These are phyloP conservation scores for Clavispora carvajalis DNA, from an alignment of 805 yeast species.

Conservation along the genomic window DNA sequence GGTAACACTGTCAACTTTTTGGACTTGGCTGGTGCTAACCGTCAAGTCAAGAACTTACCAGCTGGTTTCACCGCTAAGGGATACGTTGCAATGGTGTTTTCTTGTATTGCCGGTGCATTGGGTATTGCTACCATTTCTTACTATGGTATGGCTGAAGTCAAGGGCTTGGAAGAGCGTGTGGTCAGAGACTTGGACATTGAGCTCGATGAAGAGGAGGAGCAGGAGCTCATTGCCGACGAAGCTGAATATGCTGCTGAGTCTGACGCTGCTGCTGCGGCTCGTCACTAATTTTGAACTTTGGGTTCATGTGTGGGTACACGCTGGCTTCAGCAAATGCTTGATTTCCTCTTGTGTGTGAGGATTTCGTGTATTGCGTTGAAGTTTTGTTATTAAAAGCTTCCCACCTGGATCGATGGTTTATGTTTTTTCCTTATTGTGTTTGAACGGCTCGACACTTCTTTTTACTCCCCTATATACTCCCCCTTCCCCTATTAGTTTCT, in stretches of 20 bases:
- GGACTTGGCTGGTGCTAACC: slow-evolving; percentile 70
- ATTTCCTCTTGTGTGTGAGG: slow-evolving; percentile 1
- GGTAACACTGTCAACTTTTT: slow-evolving; percentile 59
- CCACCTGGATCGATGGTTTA: background rate
- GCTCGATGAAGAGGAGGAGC: slow-evolving; percentile 19
- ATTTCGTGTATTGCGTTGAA: slow-evolving; percentile 1
- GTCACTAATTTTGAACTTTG: background rate
- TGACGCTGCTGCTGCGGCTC: background rate
- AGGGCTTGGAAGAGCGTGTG: slow-evolving; percentile 59
- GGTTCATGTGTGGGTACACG: background rate
- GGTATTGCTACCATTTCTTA: slow-evolving; percentile 73
- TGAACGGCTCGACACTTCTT: slow-evolving; percentile 16
- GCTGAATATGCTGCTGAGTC: slow-evolving; percentile 2
- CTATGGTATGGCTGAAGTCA: slow-evolving; percentile 84
- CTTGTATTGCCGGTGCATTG: slow-evolving; percentile 76
- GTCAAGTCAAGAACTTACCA: slow-evolving; percentile 66
- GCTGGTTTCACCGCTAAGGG: slow-evolving; percentile 92
- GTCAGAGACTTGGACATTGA: slow-evolving; percentile 50
- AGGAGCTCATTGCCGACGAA: slow-evolving; percentile 9
- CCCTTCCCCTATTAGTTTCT: slow-evolving; percentile 4
- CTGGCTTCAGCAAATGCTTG: background rate
- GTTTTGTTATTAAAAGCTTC: background rate
- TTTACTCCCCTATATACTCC: slow-evolving; percentile 3
- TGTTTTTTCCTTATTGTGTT: slow-evolving; percentile 4
- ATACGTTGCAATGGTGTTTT: slow-evolving; percentile 88